Base-by-base conservation (phyloP, 441 rosid genomes). In the Manihot esculenta region DNA sequence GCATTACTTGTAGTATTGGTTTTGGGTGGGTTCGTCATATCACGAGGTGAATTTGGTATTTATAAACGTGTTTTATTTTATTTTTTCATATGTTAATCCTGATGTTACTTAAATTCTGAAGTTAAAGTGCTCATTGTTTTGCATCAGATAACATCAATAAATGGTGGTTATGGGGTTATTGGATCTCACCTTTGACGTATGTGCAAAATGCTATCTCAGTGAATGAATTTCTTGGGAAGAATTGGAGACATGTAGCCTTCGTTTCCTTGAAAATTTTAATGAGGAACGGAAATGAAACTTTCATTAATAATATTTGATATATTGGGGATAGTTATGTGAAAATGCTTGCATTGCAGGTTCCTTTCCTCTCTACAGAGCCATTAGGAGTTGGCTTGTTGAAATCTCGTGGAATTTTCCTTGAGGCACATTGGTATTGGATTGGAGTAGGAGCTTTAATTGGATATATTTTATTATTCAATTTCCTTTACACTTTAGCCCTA, bases 371-470 rank as follows among this genome's bases (percentile, higher is more conserved):
- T 51, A 82, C 80, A 24, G 89, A 81, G 64, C 71, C 97, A 69
- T 72, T 93, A 71, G 98, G 98, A 72, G 88, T 89, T 62, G 9
- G 27, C 30, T 42, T 91, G 77, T 66, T 93, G 74, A 85, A 84
- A 79, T 80, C 89, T 45, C 89, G 92, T 0, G 96, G 89, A 42
- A 61, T 89, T 72, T 88, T 88, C 64, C 78, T 89, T 7, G 82
- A 87, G 61, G 89, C 96, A 55, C 74, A 66, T 71, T 91, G 97
- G 94, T 93, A 91, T 74, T 93, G 94, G 97, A 83, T 91, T 33
- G 97, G 92, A 72, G 72, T 82, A 21, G 94, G 86, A 51, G 93
- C 94, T 66, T 62, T 76, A 77, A 79, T 87, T 27, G 97, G 92
- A 75, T 87, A 72, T 65, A 70, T 80, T 42, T 50, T 87, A 71